Conservation (phyloP, 345 rosid species). For the Camelina hispida region DNA sequence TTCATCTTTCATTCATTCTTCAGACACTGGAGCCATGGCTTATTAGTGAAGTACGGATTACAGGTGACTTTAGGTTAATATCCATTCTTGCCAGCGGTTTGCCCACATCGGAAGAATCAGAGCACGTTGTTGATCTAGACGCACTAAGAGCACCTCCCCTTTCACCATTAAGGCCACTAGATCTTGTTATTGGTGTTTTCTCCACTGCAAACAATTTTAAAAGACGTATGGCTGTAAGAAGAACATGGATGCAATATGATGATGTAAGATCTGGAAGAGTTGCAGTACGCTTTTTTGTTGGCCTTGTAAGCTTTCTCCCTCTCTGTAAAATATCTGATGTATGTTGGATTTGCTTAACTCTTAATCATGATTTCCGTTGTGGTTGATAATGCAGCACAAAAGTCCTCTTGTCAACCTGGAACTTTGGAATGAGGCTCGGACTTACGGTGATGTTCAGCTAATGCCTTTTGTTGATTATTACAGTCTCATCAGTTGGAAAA, state of each 20-base stretch:
- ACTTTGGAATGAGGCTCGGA: conserved; percentile 90
- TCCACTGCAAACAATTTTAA: conserved; percentile 96
- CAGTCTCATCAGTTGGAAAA: conserved; percentile 96
- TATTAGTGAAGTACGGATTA: conserved; percentile 79
- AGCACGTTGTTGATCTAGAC: conserved; percentile 68
- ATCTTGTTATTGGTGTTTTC: conserved; percentile 93
- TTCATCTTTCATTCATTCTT: background rate
- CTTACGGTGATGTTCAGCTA: conserved; percentile 86
- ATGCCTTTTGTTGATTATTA: conserved; percentile 99
- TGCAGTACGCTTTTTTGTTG: conserved; percentile 97
- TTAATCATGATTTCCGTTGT: conserved; percentile 12
- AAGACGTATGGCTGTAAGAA: conserved; percentile 93
- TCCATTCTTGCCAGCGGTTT: conserved; percentile 88
- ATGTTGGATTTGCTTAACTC: background rate
- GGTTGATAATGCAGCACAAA: conserved; percentile 78
- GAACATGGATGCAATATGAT: conserved; percentile 98
- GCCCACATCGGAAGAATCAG: conserved; percentile 90
- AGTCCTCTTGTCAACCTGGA: conserved; percentile 86
- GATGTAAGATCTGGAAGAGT: conserved; percentile 75
- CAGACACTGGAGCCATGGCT: conserved; percentile 99
- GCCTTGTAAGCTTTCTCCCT: conserved; percentile 70
- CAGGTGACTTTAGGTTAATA: conserved; percentile 73
- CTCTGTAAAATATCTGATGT: background rate
- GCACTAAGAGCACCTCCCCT: conserved; percentile 68
- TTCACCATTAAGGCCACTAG: conserved; percentile 56